Evolutionary conservation across 768 basidiomycete species (phyloP).

Genomic region (Astraeus odoratus): DNA sequence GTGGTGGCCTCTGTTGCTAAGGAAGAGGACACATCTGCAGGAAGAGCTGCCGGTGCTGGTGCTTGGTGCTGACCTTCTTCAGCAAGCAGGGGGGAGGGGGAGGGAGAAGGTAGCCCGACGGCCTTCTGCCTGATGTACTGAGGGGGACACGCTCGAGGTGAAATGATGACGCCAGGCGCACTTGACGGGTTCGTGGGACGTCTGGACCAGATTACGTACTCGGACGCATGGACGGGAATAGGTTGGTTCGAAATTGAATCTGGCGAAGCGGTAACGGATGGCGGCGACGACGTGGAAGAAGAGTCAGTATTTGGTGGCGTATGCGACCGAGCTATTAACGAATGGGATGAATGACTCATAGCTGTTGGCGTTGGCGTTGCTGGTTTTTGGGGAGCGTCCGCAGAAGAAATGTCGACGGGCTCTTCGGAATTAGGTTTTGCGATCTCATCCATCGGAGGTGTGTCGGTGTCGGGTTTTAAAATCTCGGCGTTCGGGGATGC

Average conservation of each 20-base stretch:
- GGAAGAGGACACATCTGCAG: conserved; percentile 37
- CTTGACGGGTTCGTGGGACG: conserved; percentile 55
- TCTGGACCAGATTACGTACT: conserved; percentile 69
- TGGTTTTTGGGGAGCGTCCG: conserved; percentile 1
- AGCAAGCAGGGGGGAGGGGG: conserved; percentile 30
- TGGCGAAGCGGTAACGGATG: conserved; percentile 5
- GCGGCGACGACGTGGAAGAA: background rate
- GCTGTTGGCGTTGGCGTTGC: conserved; percentile 13
- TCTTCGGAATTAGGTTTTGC: no score
- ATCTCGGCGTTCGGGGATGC: background rate
- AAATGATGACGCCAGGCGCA: conserved; percentile 70
- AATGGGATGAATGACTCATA: conserved; percentile 12
- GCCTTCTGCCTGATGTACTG: conserved; percentile 49
- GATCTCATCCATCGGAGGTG: background rate
- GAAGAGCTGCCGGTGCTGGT: conserved; percentile 9
- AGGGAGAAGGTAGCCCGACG: conserved; percentile 46
- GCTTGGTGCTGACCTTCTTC: conserved; percentile 4
- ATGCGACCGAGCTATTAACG: conserved; percentile 1
- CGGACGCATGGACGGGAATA: conserved; percentile 8
- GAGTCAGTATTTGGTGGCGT: background rate
- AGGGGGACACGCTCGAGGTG: conserved; percentile 56
- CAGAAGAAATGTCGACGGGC: background rate
- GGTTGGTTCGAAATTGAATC: background rate
- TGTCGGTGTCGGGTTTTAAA: conserved; percentile 6
- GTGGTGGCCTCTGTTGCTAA: conserved; percentile 43